Percentiles rank a stretch among this genome's conserved stretches.
Evolutionary conservation across 208 protist species (phyloP).

Genomic region (Trypanosoma brucei): DNA sequence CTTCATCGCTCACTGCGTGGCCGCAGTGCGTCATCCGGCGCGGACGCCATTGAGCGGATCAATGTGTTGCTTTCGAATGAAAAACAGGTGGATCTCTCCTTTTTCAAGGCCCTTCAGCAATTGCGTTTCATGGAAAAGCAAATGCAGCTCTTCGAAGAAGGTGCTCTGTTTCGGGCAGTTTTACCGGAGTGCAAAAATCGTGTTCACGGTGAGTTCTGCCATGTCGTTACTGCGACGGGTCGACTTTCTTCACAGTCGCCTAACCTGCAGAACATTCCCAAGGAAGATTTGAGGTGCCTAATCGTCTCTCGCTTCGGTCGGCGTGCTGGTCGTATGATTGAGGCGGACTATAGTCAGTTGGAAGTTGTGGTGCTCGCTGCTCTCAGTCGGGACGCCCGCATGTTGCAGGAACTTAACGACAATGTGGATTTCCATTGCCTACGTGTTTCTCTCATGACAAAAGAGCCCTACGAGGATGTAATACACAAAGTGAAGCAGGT

Average conservation of each 20-base stretch:
- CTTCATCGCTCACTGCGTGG: constrained; percentile 62
- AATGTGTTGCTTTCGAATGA: constrained; percentile 76
- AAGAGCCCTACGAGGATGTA: constrained; percentile 87
- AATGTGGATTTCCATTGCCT: constrained; percentile 90
- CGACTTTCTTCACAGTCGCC: constrained; percentile 86
- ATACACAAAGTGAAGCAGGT: constrained; percentile 76
- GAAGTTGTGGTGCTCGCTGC: constrained; percentile 89
- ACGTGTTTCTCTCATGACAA: constrained; percentile 85
- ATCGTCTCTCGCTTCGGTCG: constrained; percentile 82
- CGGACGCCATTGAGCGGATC: constrained; percentile 87
- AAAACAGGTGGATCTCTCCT: constrained; percentile 78
- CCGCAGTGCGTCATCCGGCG: constrained; percentile 61
- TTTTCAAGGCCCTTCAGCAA: constrained; percentile 87
- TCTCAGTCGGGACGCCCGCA: constrained; percentile 75
- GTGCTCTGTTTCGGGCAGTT: constrained; percentile 82
- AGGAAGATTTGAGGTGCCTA: constrained; percentile 73
- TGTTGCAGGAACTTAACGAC: constrained; percentile 83
- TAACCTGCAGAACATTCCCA: constrained; percentile 88
- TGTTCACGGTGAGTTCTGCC: constrained; percentile 86
- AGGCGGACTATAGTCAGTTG: constrained; percentile 89
- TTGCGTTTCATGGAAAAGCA: constrained; percentile 89
- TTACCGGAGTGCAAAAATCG: constrained; percentile 78
- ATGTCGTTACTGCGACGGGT: constrained; percentile 85
- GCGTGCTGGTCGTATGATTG: constrained; percentile 76
- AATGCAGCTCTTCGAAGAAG: constrained; percentile 88